These are phyloP conservation scores for Stagonosporopsis tanaceti DNA, from an alignment of 2,329 filamentous ascomycete species.

Conservation along the genomic window DNA sequence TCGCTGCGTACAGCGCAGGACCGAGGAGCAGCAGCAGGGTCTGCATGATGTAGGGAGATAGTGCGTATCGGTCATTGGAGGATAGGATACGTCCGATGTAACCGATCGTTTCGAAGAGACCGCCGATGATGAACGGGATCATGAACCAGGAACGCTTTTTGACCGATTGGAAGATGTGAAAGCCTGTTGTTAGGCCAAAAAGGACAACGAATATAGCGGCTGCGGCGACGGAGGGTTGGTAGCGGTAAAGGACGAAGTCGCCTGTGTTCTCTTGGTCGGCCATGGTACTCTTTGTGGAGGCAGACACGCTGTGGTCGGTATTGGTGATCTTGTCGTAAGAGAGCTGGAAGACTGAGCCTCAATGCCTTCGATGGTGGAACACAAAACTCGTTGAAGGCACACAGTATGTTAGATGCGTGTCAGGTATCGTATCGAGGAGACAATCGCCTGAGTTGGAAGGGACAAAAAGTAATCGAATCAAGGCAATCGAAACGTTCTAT, in stretches of 20 bases:
- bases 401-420: no score
- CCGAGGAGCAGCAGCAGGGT: slow-evolving; percentile 55
- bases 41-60: slow-evolving; percentile 54
- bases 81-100: slow-evolving; percentile 58
- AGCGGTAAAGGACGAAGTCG: slow-evolving; percentile 45
- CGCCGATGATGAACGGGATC: slow-evolving; percentile 61
- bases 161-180: slow-evolving; percentile 54
- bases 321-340: not conserved
- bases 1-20: slow-evolving; percentile 58
- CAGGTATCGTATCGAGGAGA: no score
- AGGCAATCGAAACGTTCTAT: not conserved
- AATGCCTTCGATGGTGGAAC: not conserved
- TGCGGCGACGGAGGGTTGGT: slow-evolving; percentile 55
- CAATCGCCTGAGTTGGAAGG: not conserved
- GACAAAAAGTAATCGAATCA: not conserved
- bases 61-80: slow-evolving; percentile 38
- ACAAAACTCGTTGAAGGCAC: no score
- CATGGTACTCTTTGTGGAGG: slow-evolving; percentile 43
- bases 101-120: slow-evolving; percentile 60
- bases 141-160: slow-evolving; percentile 60
- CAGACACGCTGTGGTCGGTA: slow-evolving; percentile 13
- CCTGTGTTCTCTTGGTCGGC: slow-evolving; percentile 45
- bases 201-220: slow-evolving; percentile 58
- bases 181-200: slow-evolving; percentile 53
- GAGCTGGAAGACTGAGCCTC: not conserved